Conservation (phyloP, 2,329 filamentous ascomycete genomes). For the Fusarium papillatum region DNA sequence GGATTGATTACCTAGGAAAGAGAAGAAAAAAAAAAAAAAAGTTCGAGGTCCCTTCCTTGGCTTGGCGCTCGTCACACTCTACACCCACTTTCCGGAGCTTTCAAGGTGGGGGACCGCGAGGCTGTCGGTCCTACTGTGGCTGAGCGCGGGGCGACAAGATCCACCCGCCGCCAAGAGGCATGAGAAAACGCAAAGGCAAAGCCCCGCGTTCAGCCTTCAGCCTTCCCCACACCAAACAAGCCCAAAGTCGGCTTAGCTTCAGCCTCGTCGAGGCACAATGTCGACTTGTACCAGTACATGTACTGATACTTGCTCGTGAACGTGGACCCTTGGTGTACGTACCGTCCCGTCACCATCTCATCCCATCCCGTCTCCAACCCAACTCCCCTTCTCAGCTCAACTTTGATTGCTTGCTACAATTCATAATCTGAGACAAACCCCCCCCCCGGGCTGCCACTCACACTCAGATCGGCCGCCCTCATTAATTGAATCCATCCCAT, state of each 20-base stretch:
- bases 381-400: background rate
- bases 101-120: slow-evolving; percentile 19
- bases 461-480: slow-evolving; percentile 11
- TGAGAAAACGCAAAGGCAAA: background rate
- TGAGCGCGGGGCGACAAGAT: slow-evolving; percentile 36
- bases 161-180: background rate
- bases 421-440: background rate
- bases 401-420: background rate
- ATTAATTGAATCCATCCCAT: background rate
- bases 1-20: background rate
- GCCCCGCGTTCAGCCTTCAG: slow-evolving; percentile 15
- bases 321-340: slow-evolving; percentile 7
- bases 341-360: background rate
- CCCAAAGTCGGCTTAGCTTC: slow-evolving; percentile 2
- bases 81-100: slow-evolving; percentile 13
- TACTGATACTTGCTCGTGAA: slow-evolving; percentile 8
- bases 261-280: slow-evolving; percentile 19
- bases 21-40: slow-evolving; percentile 34
- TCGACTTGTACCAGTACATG: slow-evolving; percentile 23
- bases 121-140: slow-evolving; percentile 28
- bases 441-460: slow-evolving; percentile 6
- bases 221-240: background rate
- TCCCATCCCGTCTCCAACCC: background rate
- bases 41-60: background rate
- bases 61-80: slow-evolving; percentile 3